Evolutionary conservation across 129 eudicot genomes (phyloP).

Genomic region (Oenanthe sinensis): DNA sequence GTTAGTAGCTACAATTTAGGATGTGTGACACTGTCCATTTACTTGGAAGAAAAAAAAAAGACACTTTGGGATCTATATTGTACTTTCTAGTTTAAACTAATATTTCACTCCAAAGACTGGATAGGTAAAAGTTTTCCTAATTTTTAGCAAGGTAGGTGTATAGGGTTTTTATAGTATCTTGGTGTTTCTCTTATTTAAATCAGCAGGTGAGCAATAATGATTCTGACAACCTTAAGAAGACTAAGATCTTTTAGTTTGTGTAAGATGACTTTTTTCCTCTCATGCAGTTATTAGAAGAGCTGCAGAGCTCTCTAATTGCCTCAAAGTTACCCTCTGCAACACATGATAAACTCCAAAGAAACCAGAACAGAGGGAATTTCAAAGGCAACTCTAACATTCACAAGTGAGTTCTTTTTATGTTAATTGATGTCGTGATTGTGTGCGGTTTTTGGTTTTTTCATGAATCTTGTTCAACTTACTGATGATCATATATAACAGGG

Average conservation of each 20-base stretch:
- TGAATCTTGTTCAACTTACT: background rate
- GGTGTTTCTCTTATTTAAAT: no score
- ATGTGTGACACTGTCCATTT: no score
- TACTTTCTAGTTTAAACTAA: background rate
- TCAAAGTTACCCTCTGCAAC: background rate
- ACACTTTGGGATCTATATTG: no score
- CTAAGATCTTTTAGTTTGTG: background rate
- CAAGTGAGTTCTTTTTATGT: background rate
- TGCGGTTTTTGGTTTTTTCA: background rate
- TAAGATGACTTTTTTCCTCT: background rate
- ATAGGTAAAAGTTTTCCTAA: no score
- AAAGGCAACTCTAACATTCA: slow-evolving; percentile 30
- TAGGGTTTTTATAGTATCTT: no score
- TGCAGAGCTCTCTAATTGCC: background rate
- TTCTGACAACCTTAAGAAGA: no score
- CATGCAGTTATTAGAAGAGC: background rate
- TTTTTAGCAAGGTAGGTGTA: no score
- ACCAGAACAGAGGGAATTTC: slow-evolving; percentile 21
- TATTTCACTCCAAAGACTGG: no score
- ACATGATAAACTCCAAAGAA: background rate
- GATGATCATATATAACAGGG: slow-evolving; percentile 23
- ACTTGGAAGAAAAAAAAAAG: no score
- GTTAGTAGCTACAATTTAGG: no score
- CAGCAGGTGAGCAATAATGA: no score
- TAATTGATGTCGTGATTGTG: no score